Evolutionary conservation across 768 basidiomycete species (phyloP), one percentile per base, ranked within the genome.

Genomic region (Fibroporia radiculosa): DNA sequence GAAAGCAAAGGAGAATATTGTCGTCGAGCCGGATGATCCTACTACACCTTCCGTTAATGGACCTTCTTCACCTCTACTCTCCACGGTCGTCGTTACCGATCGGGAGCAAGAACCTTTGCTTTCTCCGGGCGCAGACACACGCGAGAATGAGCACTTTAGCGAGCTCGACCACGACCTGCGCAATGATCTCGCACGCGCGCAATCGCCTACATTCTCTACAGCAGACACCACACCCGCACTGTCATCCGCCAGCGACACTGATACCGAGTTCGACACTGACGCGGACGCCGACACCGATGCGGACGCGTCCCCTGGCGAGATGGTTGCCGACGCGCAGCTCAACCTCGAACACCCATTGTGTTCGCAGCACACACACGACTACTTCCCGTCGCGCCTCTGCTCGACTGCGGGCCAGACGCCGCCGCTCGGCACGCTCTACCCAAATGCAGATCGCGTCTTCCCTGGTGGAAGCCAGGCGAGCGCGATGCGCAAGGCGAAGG

Each of bases 211-310:
- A n/a, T 27, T 18, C 28, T n/a, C 34, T 8, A n/a, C n/a, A n/a
- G n/a, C n/a, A n/a, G 20, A 22, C 23, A 22, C 31, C 7, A 44
- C 55, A 1, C 50, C 54, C 3, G 33, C 54, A 8, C 42, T 57
- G 22, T 50, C 49, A 2, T 49, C 50, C 16, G 45, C 36, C 11
- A 46, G 45, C 22, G 54, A 55, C 38, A 51, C 50, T 13, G 53
- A 54, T 5, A 50, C 51, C 20, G 52, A 50, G 24, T 23, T 12
- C 25, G 47, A 47, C 23, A 45, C 49, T 12, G 49, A 60, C 44
- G 58, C 55, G 6, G 58, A 60, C 40, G 53, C 51, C 6, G 58
- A 57, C 47, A 55, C 48, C 40, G 59, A 58, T 27, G 49, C 53
- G 16, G 45, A 53, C 48, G 26, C 16, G 38, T 58, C 45, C 55